Evolutionary conservation across 805 yeast species (phyloP).

Genomic region (Tetrapisispora phaffii): DNA sequence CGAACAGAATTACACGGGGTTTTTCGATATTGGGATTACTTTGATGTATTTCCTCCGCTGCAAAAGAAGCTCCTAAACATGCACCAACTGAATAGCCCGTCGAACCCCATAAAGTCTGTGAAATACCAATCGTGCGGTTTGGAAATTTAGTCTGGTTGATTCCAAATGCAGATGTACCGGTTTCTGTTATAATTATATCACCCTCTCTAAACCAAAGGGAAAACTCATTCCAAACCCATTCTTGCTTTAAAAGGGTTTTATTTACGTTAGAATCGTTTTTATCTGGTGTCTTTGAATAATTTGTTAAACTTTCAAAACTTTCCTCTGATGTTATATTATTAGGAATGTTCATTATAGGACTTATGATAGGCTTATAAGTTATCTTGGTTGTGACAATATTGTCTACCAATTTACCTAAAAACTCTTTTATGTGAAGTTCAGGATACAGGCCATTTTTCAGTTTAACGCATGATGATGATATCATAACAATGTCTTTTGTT

Average conservation of each 20-base stretch:
- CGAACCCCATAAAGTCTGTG: conserved; percentile 59
- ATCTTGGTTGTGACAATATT: conserved; percentile 24
- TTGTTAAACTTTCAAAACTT: not conserved
- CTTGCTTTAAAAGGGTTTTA: conserved; percentile 28
- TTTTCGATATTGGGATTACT: not conserved
- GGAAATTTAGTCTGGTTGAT: conserved; percentile 50
- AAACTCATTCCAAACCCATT: conserved; percentile 43
- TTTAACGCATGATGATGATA: conserved; percentile 58
- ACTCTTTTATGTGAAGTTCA: conserved; percentile 44
- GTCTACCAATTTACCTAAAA: conserved; percentile 24
- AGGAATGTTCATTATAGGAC: conserved; percentile 21
- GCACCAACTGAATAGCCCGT: conserved; percentile 60
- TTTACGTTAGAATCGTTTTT: not conserved
- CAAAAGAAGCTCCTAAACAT: conserved; percentile 51
- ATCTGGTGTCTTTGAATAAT: not conserved
- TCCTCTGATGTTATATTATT: conserved; percentile 10
- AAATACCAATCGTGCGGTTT: conserved; percentile 39
- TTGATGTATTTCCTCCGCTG: conserved; percentile 36
- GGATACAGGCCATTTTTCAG: conserved; percentile 52
- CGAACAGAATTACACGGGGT: conserved; percentile 46
- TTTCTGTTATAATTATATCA: conserved; percentile 51
- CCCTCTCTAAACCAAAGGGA: conserved; percentile 44
- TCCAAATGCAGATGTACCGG: conserved; percentile 60
- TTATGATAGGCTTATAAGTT: conserved; percentile 7
- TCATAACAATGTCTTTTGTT: conserved; percentile 55